Evolutionary conservation across 331 rosid genomes (phyloP), one percentile per base, ranked within the genome.

Genomic region (Quercus lobata): DNA sequence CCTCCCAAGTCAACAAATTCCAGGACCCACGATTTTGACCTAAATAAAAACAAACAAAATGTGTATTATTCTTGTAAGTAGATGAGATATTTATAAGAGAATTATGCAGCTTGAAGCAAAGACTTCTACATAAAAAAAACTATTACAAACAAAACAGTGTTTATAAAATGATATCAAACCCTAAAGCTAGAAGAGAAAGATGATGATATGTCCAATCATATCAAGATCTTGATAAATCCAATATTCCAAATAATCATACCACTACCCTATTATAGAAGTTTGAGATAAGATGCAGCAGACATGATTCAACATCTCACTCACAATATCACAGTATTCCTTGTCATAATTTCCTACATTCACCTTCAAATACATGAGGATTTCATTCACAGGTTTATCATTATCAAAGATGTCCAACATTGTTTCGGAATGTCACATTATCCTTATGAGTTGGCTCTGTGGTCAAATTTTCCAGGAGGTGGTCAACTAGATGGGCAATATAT

Each of bases 1-100:
- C 99, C 97, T 79, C 99, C 99, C 85, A 93, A 88, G 87, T 96
- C 98, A 22, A 96, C 92, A 85, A 96, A 91, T 84, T 96, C 99
- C 72, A 96, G 91, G 57, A 93, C 90, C 97, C 93, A 96, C 11
- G 79, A 53, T 81, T 91, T 76, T 10, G 82, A 80, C 86, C 99
- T 91, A 76, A 57, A 86, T 65, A 77, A 24, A 86, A 35, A 18
- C 52, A 71, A 72, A 69, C 27, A 80, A 72, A 49, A 49, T 49
- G 17, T 4, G 75, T 35, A 71, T 29, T 76, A 72, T 35, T n/a
- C 32, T 60, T 25, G 83, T 77, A 30, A 55, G 77, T 18, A 0
- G 7, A 65, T 49, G 72, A 84, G 73, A 73, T 9, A 56, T 14
- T 29, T 70, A 65, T 14, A 80, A 54, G 62, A 77, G 34, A 73